Evolutionary conservation across 2,329 filamentous ascomycete species (phyloP), one percentile per base, ranked within the genome.

Genomic region (Botryotinia globosa): DNA sequence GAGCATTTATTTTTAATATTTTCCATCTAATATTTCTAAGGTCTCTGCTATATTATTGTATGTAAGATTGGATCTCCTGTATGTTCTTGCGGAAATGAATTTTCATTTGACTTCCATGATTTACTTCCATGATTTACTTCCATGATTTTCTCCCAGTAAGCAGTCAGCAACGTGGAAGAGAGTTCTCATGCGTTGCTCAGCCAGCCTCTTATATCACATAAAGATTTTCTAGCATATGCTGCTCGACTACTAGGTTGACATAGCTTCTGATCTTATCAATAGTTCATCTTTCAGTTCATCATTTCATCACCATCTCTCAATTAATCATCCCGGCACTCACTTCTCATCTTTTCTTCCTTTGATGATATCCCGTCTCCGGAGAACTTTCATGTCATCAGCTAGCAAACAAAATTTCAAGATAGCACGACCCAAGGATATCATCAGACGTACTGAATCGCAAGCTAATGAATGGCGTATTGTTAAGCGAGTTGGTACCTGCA

Each of bases 21-120:
- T 16, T 54, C 2, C 25, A 54, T 54, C 3, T n/a, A 7, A 54
- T 54, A 51, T 16, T 16, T 54, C 12, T 51, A 14, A 54, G 5
- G n/a, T n/a, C 12, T n/a, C 48, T n/a, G 14, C 14, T 0, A 54
- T 54, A 25, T 51, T 14, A 51, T 25, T 3, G 1, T 34, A 51
- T 22, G 3, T 5, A n/a, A 7, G 2, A 16, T n/a, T n/a, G 48
- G 2, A n/a, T 16, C 12, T n/a, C 4, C 25, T n/a, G 1, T n/a
- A 54, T 54, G 2, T n/a, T 7, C 10, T 14, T 16, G 4, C 4
- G 25, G 2, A 16, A 54, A 10, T 4, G 25, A 10, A 25, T 8
- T 22, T 48, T 48, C 1, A 48, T 10, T 4, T 10, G 8, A 48
- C 20, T 48, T 48, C 20, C 20, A 22, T 48, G 9, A 22, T 4